Evolutionary conservation across 148 eudicot genomes (phyloP).

Genomic region (Vaccinium darrowii): DNA sequence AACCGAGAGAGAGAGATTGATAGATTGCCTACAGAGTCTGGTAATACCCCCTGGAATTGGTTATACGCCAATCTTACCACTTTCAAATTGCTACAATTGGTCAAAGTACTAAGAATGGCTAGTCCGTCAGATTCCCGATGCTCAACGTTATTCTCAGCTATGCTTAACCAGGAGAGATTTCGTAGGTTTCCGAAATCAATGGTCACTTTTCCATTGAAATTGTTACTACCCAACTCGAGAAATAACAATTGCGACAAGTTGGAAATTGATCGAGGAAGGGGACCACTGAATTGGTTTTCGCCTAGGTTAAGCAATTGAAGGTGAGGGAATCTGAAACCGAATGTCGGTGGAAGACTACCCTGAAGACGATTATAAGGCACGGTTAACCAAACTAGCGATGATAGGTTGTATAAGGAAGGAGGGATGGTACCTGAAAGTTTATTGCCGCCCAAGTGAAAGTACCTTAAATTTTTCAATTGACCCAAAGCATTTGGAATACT

Average conservation of each 20-base stretch:
- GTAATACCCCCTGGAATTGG: background rate
- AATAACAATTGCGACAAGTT: background rate
- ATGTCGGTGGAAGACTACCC: background rate
- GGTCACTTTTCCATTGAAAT: constrained; percentile 11
- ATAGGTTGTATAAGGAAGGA: background rate
- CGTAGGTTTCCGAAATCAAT: constrained; percentile 4
- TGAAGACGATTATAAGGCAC: background rate
- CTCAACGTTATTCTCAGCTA: constrained; percentile 8
- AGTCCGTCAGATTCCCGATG: constrained; percentile 12
- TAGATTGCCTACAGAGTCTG: constrained; percentile 11
- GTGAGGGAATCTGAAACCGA: background rate
- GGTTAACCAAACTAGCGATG: background rate
- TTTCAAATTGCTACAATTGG: constrained; percentile 16
- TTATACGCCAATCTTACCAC: background rate
- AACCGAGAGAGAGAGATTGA: background rate
- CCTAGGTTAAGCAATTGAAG: background rate
- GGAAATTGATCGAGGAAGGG: constrained; percentile 16
- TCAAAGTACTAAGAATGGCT: background rate
- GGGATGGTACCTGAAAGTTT: background rate
- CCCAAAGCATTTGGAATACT: background rate
- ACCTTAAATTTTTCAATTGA: background rate
- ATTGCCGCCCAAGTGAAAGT: background rate
- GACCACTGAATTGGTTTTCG: constrained; percentile 10
- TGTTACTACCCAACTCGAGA: background rate
- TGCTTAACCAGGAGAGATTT: no score